Evolutionary conservation across 208 protist species (phyloP).

Genomic region (Perkinsela sp.): DNA sequence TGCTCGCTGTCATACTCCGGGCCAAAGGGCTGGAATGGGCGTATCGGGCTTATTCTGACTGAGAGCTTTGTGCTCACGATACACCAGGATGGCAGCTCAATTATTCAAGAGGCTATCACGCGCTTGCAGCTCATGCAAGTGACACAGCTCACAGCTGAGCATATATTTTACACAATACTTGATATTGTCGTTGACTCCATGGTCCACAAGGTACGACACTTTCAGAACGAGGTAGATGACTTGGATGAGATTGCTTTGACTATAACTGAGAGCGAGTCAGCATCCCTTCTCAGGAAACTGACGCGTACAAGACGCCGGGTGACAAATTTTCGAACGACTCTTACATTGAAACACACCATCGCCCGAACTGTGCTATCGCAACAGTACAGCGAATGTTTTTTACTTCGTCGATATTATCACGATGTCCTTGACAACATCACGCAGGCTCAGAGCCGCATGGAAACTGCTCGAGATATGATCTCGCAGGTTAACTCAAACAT

Average conservation of each 20-base stretch:
- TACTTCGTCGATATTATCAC: constrained; percentile 3
- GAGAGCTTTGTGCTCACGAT: not conserved
- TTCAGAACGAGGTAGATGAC: not conserved
- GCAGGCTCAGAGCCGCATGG: constrained; percentile 2
- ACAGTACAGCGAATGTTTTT: not conserved
- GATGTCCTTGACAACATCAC: constrained; percentile 9
- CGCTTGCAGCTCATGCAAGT: not conserved
- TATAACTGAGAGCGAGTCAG: not conserved
- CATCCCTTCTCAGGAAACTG: not conserved
- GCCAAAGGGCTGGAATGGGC: not conserved
- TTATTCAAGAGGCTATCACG: not conserved
- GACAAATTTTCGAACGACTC: not conserved
- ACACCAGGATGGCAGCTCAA: not conserved
- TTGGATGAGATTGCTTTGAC: not conserved
- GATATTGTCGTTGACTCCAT: constrained; percentile 1
- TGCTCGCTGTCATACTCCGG: not conserved
- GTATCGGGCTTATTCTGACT: not conserved
- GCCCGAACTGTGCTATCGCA: not conserved
- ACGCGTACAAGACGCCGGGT: not conserved
- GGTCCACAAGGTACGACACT: not conserved
- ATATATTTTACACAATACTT: constrained; percentile 1
- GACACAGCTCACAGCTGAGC: not conserved
- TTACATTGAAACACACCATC: not conserved
- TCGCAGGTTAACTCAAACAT: constrained; percentile 9
- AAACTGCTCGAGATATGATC: constrained; percentile 8